Conservation (phyloP, 768 basidiomycete species). For the Lactarius evosmus region DNA sequence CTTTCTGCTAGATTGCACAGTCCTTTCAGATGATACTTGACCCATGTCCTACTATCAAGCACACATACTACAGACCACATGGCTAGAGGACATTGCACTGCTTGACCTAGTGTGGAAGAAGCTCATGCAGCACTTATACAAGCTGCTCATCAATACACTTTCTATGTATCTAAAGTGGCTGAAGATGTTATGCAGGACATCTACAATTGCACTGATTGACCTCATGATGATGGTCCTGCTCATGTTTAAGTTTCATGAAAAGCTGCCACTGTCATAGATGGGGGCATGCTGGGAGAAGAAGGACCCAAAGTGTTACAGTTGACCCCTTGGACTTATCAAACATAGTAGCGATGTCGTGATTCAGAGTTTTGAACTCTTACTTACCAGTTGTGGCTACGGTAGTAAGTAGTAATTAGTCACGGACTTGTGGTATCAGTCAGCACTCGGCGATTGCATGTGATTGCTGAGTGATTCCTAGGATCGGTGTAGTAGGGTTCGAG, state of each 20-base stretch:
- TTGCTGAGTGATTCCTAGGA: no score
- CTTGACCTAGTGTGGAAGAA: constrained; percentile 12
- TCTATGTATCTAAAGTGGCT: constrained; percentile 5
- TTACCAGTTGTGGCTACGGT: no score
- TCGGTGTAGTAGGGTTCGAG: no score
- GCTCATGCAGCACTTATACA: constrained; percentile 16
- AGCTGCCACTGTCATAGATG: constrained; percentile 10
- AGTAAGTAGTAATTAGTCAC: no score
- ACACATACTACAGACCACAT: constrained; percentile 45
- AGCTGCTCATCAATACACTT: constrained; percentile 17
- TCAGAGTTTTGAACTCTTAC: no score
- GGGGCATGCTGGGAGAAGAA: constrained; percentile 16
- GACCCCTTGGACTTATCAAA: no score
- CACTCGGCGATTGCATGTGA: no score
- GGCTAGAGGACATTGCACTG: constrained; percentile 37
- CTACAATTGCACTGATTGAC: constrained; percentile 26
- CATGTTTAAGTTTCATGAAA: constrained; percentile 15
- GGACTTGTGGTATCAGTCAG: no score
- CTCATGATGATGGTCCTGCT: constrained; percentile 23
- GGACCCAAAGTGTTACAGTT: constrained; percentile 17
- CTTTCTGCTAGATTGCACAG: constrained; percentile 58
- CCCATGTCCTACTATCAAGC: constrained; percentile 33
- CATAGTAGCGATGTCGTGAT: no score
- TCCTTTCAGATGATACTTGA: constrained; percentile 50
- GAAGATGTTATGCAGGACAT: constrained; percentile 17